Evolutionary conservation across 345 rosid genomes (phyloP), one percentile per base, ranked within the genome.

Genomic region (Kandelia obovata): DNA sequence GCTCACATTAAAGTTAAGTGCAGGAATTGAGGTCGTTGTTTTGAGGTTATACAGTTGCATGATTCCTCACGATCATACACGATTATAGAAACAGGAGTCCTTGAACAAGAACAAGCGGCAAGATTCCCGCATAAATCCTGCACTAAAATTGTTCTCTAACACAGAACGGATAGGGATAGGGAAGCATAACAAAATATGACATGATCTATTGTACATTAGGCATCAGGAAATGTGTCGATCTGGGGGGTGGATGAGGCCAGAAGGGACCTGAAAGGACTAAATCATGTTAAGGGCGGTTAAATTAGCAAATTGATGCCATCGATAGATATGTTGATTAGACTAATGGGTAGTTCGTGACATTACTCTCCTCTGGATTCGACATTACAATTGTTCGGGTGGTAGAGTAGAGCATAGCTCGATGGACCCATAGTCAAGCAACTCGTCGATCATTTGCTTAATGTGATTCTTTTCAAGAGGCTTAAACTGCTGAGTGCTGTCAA

Each of bases 371-470:
- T 17, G 47, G 47, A 26, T 47, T 19, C 5, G 35, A 53, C 61
- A 76, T 78, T 66, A 83, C 70, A 74, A 35, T 56, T 81, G 63
- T 71, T 73, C 82, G 70, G 75, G 21, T 1, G 87, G 62, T 52
- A 66, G 68, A 63, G 85, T 83, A 76, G 87, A 81, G 75, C 90
- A 86, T 15, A 94, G 78, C 84, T 94, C 97, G 16, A 92, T 77
- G 8, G 98, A 90, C 16, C 99, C 96, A 35, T 86, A 81, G 52
- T 95, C 88, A 71, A 88, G 91, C 77, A 95, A 73, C 63, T 95
- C 98, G 65, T 92, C 88, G 47, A 95, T 95, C 99, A 95, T 95
- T 75, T 95, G 99, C 85, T 88, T 88, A 5, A 95, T 87, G 73
- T 95, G 96, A 70, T 86, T 88, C 56, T 95, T 98, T 78, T 95